Evolutionary conservation across 208 protist genomes (phyloP), one percentile per base, ranked within the genome.

Genomic region (Leishmania braziliensis): DNA sequence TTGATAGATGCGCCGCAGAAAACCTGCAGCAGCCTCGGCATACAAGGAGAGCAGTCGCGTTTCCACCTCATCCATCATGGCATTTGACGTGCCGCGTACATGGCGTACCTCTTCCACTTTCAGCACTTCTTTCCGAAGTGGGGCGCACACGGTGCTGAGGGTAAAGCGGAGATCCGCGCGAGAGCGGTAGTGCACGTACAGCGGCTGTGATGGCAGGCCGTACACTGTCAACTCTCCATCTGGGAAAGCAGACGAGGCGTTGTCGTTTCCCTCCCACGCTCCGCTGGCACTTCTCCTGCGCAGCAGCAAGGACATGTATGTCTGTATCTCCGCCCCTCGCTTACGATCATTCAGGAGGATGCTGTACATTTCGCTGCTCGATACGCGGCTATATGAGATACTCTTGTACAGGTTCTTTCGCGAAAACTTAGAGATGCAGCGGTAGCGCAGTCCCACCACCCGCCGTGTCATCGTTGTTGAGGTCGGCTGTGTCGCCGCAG

Each of bases 111-210:
- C 9, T 65, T 83, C 75, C 5, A 78, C 76, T 14, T 43, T 5
- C 26, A 80, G 60, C n/a, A 78, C 58, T 1, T 62, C 62, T 6
- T 53, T 6, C 26, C 51, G 70, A n/a, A 78, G 62, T 14, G 81
- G 53, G 0, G 76, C 50, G 29, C 76, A 78, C 23, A 77, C 39
- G 20, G 76, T 84, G 76, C 76, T 78, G 39, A 84, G 36, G 29
- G 65, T 81, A 74, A 94, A 91, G 39, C 88, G 89, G 20, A 91
- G 84, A 70, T 90, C 84, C 10, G 77, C 71, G 46, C 87, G 87
- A 43, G 86, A 84, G 50, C 78, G 86, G 80, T 94, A 92, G 60
- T 84, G 88, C 12, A 89, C 68, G 77, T 88, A 90, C 29, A 92
- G 80, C 23, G 86, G 80, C 65, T 91, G 85, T 10, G 77, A 72